A percentile compares a stretch with the other conserved stretches of the same genome.
Evolutionary conservation across 2,329 filamentous ascomycete genomes (phyloP).

Genomic region (Fusarium papillatum): DNA sequence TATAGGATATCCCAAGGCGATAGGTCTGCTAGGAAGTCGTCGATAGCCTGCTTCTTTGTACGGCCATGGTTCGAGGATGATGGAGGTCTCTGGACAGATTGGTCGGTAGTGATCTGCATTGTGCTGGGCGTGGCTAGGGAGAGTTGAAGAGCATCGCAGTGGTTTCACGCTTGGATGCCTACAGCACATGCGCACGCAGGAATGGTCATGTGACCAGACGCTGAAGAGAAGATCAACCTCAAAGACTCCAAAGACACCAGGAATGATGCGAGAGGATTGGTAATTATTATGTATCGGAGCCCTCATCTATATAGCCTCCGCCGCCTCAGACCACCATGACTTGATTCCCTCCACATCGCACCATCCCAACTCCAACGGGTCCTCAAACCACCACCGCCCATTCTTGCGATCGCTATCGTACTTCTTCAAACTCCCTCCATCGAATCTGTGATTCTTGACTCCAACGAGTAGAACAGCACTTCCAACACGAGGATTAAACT

Average conservation of each 20-base stretch:
- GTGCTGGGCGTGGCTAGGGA: neutral
- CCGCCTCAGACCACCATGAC: slow-evolving; percentile 58
- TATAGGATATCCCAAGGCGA: slow-evolving; percentile 46
- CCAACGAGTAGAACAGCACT: slow-evolving; percentile 65
- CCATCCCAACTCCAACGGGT: slow-evolving; percentile 61
- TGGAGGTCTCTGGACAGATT: neutral
- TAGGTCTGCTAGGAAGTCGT: slow-evolving; percentile 40
- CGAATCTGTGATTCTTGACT: slow-evolving; percentile 70
- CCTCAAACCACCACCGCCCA: slow-evolving; percentile 64
- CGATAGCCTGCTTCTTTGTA: slow-evolving; percentile 31
- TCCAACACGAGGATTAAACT: slow-evolving; percentile 61
- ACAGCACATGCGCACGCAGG: neutral
- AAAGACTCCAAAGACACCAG: neutral
- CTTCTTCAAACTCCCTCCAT: slow-evolving; percentile 61
- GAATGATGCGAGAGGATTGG: neutral
- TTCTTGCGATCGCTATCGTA: slow-evolving; percentile 55
- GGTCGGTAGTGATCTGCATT: neutral
- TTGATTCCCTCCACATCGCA: slow-evolving; percentile 61
- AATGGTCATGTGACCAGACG: slow-evolving; percentile 10
- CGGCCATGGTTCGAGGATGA: neutral
- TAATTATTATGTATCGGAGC: neutral
- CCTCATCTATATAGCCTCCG: slow-evolving; percentile 7
- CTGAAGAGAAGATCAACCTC: neutral
- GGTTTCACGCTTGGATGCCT: neutral
- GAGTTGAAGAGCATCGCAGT: neutral